Base-by-base conservation (phyloP, 192 early-diverging fungal species). In the Backusella mclennaniae region DNA sequence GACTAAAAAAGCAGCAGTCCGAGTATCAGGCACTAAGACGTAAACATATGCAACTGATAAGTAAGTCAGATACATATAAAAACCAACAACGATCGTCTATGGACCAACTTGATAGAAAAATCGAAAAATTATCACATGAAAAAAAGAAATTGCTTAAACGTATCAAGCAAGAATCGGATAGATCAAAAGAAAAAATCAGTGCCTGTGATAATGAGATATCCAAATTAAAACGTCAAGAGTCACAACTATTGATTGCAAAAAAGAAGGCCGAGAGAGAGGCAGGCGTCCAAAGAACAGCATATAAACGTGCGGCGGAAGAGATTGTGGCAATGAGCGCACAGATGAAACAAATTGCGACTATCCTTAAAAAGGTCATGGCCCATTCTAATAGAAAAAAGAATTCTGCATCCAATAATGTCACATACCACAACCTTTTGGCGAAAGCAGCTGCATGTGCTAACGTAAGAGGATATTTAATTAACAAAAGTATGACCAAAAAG, bases 111-210 rank as follows among this genome's bases (percentile, higher is more conserved):
- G 67, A 77, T 4, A 39, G 21, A 14, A 73, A 68, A 14, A 35
- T 76, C 1, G 71, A 73, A 14, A 71, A 66, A 5, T 23, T 56
- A 21, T 73, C 52, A 2, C 79, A 81, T 15, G 79, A 81, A 52
- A 81, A 81, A 35, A 76, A 76, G 68, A 76, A 77, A 19, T 4
- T 77, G 19, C 38, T 77, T 2, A 76, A 76, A 31, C 75, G 76
- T 1, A 69, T 81, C 26, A 81, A 81, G 26, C 75, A 73, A 70
- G 79, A 81, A 31, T 38, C 71, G 11, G 71, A 81, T 53, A 44
- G 76, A 31, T 41, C 71, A 23, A 76, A 53, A 6, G 79, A 81
- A 35, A 71, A 66, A 12, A 35, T 23, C 4, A 26, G 5, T 19
- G 38, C 63, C 5, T 66, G 39, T 67, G 76, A 76, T 21, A 71